Percentiles rank a stretch among this genome's conserved stretches.
Evolutionary conservation across 140 eudicot genomes (phyloP).

Genomic region (Artemisia princeps): DNA sequence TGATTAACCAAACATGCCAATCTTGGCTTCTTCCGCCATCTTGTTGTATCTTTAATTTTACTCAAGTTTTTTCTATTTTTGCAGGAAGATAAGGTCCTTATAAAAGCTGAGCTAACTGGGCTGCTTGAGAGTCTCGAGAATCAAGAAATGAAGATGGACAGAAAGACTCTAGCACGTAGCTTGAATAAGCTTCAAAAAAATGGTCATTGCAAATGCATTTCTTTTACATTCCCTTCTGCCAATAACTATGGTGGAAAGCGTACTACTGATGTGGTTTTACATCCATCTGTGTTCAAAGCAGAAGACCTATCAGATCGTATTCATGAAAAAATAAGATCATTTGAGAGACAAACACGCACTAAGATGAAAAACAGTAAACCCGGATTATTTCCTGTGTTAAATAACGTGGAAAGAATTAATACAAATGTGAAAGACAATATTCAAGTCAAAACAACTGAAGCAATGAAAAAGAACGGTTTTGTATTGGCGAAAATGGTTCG

Average conservation of each 20-base stretch:
- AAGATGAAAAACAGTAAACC: constrained; percentile 20
- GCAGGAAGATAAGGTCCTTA: constrained; percentile 71
- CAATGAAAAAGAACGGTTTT: constrained; percentile 74
- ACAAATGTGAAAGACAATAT: constrained; percentile 22
- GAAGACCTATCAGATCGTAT: constrained; percentile 48
- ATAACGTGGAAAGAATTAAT: constrained; percentile 50
- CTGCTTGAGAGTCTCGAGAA: constrained; percentile 62
- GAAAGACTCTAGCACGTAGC: constrained; percentile 62
- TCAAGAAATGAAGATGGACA: constrained; percentile 68
- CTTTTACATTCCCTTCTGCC: constrained; percentile 53
- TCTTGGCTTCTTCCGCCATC: constrained; percentile 15
- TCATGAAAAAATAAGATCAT: constrained; percentile 61
- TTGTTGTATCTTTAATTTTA: neutral
- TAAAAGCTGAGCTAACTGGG: constrained; percentile 64
- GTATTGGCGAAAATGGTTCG: constrained; percentile 85
- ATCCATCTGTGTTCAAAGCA: constrained; percentile 50
- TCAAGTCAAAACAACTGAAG: constrained; percentile 43
- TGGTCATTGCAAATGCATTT: constrained; percentile 64
- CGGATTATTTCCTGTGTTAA: constrained; percentile 45
- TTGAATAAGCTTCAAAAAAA: constrained; percentile 65
- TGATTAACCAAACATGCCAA: neutral
- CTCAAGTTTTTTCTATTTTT: constrained; percentile 3
- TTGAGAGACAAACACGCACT: constrained; percentile 46
- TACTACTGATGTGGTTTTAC: constrained; percentile 55
- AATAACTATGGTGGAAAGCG: constrained; percentile 63